Evolutionary conservation across 2,329 filamentous ascomycete species (phyloP).

Genomic region (Aspergillus brasiliensis): DNA sequence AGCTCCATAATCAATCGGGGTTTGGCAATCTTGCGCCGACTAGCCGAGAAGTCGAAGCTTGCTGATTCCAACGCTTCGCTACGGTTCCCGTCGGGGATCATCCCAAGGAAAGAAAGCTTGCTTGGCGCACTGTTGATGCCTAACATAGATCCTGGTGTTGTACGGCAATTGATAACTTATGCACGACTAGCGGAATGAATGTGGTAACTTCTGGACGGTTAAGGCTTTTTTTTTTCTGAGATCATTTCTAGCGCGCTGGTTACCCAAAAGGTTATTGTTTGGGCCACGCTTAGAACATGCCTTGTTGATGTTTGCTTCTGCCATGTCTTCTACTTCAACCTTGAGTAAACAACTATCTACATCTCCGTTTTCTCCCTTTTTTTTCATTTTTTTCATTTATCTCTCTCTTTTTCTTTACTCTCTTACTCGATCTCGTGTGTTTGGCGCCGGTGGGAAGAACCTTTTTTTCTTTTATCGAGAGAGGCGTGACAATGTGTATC

Average conservation of each 20-base stretch:
- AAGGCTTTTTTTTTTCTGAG: constrained; percentile 14
- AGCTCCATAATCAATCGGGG: constrained; percentile 66
- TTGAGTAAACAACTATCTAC: constrained; percentile 23
- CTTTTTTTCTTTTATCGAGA: constrained; percentile 13
- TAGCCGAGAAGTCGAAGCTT: constrained; percentile 67
- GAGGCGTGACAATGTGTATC: constrained; percentile 26
- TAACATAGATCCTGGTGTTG: constrained; percentile 63
- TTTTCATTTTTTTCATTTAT: neutral
- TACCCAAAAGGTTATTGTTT: constrained; percentile 11
- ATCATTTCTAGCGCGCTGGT: constrained; percentile 22
- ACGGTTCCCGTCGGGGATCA: constrained; percentile 60
- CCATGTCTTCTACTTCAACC: constrained; percentile 25
- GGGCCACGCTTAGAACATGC: constrained; percentile 14
- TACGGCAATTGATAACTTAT: constrained; percentile 69
- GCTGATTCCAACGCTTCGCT: constrained; percentile 54
- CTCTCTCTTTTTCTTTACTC: too few relatives aligned
- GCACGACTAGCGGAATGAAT: constrained; percentile 54
- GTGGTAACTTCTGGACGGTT: constrained; percentile 5
- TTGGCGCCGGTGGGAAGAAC: constrained; percentile 29
- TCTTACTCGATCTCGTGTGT: constrained; percentile 4
- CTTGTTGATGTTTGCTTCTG: constrained; percentile 20
- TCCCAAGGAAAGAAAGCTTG: constrained; percentile 69
- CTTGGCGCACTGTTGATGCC: constrained; percentile 68
- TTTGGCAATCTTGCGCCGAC: constrained; percentile 66
- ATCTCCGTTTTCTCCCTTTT: constrained; percentile 8